Evolutionary conservation across 2,329 filamentous ascomycete genomes (phyloP).

Genomic region (Xylariaceae sp.): DNA sequence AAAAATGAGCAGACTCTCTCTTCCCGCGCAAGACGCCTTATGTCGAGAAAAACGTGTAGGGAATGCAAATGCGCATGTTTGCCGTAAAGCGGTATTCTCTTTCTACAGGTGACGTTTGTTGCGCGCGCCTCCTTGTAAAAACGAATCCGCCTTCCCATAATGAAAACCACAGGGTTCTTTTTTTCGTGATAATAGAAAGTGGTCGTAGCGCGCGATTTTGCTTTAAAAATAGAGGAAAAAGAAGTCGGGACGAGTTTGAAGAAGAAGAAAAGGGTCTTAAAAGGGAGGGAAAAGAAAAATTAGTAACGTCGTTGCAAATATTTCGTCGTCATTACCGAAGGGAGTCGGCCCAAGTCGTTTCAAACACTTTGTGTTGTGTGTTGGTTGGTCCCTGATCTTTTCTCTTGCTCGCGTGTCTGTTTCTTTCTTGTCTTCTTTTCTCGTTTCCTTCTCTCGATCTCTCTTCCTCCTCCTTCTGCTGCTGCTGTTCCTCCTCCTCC

Average conservation of each 20-base stretch:
- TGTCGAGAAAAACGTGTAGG: constrained; percentile 14
- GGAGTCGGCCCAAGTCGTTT: not conserved
- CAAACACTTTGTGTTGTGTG: not conserved
- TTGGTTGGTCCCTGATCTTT: not conserved
- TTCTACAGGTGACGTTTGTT: constrained; percentile 5
- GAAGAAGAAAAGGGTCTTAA: too few species aligned
- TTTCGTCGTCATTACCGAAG: constrained; percentile 23
- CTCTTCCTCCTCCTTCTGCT: not conserved
- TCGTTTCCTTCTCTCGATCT: not conserved
- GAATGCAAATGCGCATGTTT: constrained; percentile 21
- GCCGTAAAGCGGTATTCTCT: not conserved
- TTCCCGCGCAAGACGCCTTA: constrained; percentile 18
- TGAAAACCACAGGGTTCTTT: too few species aligned
- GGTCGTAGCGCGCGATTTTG: constrained; percentile 6
- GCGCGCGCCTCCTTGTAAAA: too few species aligned
- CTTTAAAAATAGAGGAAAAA: too few species aligned
- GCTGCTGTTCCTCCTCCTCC: not conserved
- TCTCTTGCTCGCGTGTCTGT: not conserved
- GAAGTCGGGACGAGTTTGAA: too few species aligned
- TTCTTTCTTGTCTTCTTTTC: not conserved
- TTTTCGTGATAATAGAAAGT: constrained; percentile 13
- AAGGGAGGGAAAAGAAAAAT: not conserved
- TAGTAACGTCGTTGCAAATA: constrained; percentile 24
- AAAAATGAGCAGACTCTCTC: too few species aligned
- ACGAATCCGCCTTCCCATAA: too few species aligned